Base-by-base conservation (phyloP, 208 protist species). In the Crithidia expoeki region DNA sequence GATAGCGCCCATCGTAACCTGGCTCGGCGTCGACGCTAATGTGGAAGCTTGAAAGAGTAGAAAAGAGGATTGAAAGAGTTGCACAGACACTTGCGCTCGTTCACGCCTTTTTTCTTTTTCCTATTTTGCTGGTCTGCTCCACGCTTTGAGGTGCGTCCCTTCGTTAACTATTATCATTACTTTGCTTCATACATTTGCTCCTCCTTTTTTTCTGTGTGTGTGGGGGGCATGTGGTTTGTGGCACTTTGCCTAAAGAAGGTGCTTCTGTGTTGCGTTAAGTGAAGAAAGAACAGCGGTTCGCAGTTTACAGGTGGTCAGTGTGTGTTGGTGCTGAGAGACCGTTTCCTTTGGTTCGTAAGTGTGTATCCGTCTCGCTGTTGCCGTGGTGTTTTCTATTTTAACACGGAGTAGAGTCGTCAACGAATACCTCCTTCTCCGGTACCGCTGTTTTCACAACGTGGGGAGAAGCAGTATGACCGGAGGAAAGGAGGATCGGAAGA, bases 21-120 rank as follows among this genome's bases (percentile, higher is more conserved):
- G 90, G 87, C 78, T 95, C 55, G 76, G 59, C 40, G 65, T 80
- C 19, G 58, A 79, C 32, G 67, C 68, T 17, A 76, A 87, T 27
- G 50, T 77, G 58, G 62, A 75, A 2, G 66, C 58, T 6, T 60
- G 57, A 73, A 27, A 47, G 16, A 47, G n/a, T 17, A 63, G 1
- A 62, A 27, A 68, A 42, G 21, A 30, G 62, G 44, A 33, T 33
- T 21, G 28, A 2, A 36, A 57, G 51, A 52, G 9, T 40, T 40
- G 36, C 36, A 21, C 42, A 17, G 16, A 47, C 16, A 4, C 42
- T 47, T n/a, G 12, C 42, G 4, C 14, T 47, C 4, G 12, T 47
- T 17, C 42, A 21, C 9, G 3, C 42, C 16, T n/a, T n/a, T 17
- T n/a, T 17, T 47, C 16, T 17, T 4, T 47, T 17, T 47, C 42